Evolutionary conservation across 2,329 filamentous ascomycete species (phyloP).

Genomic region (Venturia oleaginea): DNA sequence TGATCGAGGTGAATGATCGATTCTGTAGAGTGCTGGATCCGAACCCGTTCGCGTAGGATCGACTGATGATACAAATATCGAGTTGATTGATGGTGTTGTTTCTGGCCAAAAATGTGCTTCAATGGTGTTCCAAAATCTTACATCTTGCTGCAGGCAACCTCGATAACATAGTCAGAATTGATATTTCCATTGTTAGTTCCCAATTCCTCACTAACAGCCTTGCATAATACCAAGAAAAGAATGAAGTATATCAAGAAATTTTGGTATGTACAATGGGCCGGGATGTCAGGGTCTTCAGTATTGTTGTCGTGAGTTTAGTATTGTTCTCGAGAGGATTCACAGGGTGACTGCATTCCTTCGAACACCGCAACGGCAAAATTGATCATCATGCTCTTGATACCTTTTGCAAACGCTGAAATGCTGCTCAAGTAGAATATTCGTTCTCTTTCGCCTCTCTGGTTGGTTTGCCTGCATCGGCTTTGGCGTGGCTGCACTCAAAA

Average conservation of each 20-base stretch:
- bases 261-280: background rate
- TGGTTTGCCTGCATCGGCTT: background rate
- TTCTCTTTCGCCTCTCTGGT: background rate
- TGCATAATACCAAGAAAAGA: conserved; percentile 5
- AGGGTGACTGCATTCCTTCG: background rate
- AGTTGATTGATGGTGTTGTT: background rate
- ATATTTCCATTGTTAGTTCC: background rate
- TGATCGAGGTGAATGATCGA: background rate
- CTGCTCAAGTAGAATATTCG: background rate
- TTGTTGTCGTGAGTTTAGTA: conserved; percentile 6
- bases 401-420: background rate
- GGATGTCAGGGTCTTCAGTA: conserved; percentile 1
- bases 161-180: background rate
- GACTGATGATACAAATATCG: background rate
- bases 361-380: background rate
- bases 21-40: too few species aligned
- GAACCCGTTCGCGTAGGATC: background rate
- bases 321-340: background rate
- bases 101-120: background rate
- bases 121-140: background rate
- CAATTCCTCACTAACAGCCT: background rate
- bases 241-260: background rate
- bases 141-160: background rate
- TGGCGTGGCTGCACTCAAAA: background rate
- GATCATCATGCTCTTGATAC: background rate